Percentiles rank a stretch among this genome's conserved stretches.
These are phyloP conservation scores for Laburnicola sp. DNA, from an alignment of 2,329 filamentous ascomycete species.

Conservation along the genomic window DNA sequence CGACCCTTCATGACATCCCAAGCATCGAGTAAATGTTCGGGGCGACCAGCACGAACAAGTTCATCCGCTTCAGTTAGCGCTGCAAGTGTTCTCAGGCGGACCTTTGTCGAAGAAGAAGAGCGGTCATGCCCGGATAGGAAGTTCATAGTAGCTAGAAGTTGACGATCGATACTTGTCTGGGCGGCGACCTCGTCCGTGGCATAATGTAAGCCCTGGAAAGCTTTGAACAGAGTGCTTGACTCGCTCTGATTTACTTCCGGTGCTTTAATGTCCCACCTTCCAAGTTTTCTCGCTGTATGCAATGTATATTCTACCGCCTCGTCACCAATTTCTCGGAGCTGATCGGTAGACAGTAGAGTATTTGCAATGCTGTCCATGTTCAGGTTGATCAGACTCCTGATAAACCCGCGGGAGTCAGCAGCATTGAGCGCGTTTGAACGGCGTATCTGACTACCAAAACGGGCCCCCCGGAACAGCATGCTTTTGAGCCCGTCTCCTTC, in stretches of 20 bases:
- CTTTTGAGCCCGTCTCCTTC: conserved; percentile 86
- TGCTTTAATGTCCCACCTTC: conserved; percentile 87
- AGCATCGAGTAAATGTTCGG: conserved; percentile 63
- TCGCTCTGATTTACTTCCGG: conserved; percentile 65
- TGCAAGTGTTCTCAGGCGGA: conserved; percentile 56
- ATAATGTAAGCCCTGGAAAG: conserved; percentile 76
- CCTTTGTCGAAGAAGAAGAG: conserved; percentile 30
- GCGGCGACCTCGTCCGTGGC: conserved; percentile 61
- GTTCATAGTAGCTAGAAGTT: conserved; percentile 55
- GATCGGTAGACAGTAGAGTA: conserved; percentile 71
- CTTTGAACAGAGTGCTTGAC: conserved; percentile 73
- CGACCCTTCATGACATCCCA: conserved; percentile 67
- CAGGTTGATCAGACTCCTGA: conserved; percentile 76
- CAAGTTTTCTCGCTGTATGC: conserved; percentile 76
- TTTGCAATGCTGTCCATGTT: conserved; percentile 86
- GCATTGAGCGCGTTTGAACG: conserved; percentile 59
- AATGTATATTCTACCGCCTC: conserved; percentile 72
- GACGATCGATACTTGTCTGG: conserved; percentile 63
- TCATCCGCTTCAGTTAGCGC: conserved; percentile 82
- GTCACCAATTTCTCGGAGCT: conserved; percentile 60
- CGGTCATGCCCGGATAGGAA: conserved; percentile 31
- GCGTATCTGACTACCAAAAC: conserved; percentile 83
- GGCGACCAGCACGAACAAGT: conserved; percentile 63
- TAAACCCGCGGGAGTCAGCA: conserved; percentile 67
- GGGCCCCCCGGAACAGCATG: conserved; percentile 85